Evolutionary conservation across 108 stramenopile genomes (phyloP), one percentile per base, ranked within the genome.

Genomic region (Nitzschia putrida): DNA sequence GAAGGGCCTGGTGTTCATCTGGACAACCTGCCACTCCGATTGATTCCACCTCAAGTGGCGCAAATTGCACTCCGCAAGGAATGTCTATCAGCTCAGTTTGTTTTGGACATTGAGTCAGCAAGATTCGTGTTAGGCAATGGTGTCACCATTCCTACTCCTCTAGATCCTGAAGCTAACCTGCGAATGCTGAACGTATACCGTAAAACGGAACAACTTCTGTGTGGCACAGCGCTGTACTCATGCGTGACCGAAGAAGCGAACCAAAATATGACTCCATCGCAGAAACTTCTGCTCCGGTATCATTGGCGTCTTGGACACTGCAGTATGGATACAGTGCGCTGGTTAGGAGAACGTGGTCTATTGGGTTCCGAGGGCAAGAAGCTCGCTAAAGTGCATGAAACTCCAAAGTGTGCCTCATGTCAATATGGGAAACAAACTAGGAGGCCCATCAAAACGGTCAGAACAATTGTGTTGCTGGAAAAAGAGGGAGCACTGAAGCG

Each of bases 201-300:
- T 8, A 26, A 59, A 8, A n/a, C 18, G 23, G 7, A 16, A 13
- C 10, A 40, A 12, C 61, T 63, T 7, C 8, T 14, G 18, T 20
- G 9, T 11, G 11, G 13, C 44, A 44, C 20, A 9, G 53, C 20
- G 20, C 53, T 54, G 13, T 44, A 44, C 44, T 44, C 44, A 44
- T 44, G 44, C 13, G 44, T 63, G 14, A 53, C 57, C 9, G 25
- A 67, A 25, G 65, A 59, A 14, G 25, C 42, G 8, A 88, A 88
- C 66, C 47, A 13, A 0, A 88, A 88, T 61, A 47, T 89, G 0
- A 57, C 74, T 0, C 23, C 56, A 0, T 58, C 73, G 12, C 78
- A 87, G 56, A 81, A 80, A 38, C 73, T 68, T 1, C 53, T 85
- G 26, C 71, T 79, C 9, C 50, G 57, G 18, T 74, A 60, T 65